These are phyloP conservation scores for Coemansia sp. DNA, from an alignment of 192 early-diverging fungal species.

Conservation along the genomic window DNA sequence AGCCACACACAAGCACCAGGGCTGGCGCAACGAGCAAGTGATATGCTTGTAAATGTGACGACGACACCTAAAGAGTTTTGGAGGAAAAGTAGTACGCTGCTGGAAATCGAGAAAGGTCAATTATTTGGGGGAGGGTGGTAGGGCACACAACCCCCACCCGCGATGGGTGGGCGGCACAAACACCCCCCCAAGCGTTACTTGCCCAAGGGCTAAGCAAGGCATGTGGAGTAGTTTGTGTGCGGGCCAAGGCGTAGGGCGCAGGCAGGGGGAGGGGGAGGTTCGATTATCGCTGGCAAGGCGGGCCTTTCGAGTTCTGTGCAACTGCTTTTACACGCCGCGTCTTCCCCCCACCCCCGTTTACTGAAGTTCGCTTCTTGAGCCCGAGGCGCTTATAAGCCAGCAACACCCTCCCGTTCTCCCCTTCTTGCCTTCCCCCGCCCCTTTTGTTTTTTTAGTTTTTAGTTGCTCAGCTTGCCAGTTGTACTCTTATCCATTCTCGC, in stretches of 20 bases:
- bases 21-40: not conserved
- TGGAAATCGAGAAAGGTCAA: constrained; percentile 6
- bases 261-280: constrained; percentile 1
- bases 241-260: not conserved
- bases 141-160: not conserved
- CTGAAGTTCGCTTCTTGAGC: not conserved
- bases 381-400: constrained; percentile 12
- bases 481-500: not conserved
- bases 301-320: constrained; percentile 11
- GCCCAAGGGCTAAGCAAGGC: not conserved
- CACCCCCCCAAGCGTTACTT: not conserved
- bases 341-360: constrained; percentile 9
- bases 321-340: constrained; percentile 13
- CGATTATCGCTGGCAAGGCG: constrained; percentile 3
- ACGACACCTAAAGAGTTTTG: not conserved
- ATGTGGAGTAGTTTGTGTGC: constrained; percentile 3
- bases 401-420: constrained; percentile 5
- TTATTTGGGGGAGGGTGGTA: not conserved
- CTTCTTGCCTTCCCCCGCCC: constrained; percentile 1
- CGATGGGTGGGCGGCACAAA: not conserved
- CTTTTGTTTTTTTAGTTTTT: constrained; percentile 2
- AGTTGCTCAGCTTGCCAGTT: not conserved
- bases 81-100: not conserved
- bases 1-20: not conserved
- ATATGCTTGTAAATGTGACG: not conserved